Evolutionary conservation across 2,329 filamentous ascomycete species (phyloP).

Genomic region (Diaporthe humulicola): DNA sequence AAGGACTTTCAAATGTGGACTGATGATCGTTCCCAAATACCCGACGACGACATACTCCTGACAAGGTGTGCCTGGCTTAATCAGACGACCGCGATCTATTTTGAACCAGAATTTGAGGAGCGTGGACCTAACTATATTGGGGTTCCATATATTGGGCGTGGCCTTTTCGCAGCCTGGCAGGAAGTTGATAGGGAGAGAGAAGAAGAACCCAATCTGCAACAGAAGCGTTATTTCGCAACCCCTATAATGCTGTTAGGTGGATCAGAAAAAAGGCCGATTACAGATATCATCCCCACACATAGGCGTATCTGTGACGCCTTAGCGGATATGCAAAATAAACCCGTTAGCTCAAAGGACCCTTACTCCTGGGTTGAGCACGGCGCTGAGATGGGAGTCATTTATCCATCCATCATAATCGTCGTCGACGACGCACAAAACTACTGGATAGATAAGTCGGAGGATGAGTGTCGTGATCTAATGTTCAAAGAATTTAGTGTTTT

Average conservation of each 20-base stretch:
- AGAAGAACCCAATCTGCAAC: neutral
- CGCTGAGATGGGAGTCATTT: neutral
- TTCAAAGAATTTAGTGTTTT: neutral
- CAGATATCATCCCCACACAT: neutral
- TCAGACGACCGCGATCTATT: neutral
- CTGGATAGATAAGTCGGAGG: neutral
- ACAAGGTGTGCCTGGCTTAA: neutral
- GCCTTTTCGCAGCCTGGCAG: neutral
- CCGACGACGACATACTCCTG: neutral
- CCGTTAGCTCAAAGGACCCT: neutral
- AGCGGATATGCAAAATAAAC: neutral
- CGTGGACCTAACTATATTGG: neutral
- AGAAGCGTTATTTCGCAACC: neutral
- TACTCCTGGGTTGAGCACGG: neutral
- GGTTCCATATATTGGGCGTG: neutral
- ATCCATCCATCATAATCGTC: neutral
- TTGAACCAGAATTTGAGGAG: neutral
- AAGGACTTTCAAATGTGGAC: neutral
- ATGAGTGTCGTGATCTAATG: neutral
- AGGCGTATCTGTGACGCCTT: neutral
- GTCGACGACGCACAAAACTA: neutral
- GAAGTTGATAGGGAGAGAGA: neutral
- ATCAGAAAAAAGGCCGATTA: neutral
- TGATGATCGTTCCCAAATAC: neutral
- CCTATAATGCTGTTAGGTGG: neutral